A percentile compares a stretch with the other conserved stretches of the same genome.
Evolutionary conservation across 345 rosid species (phyloP).

Genomic region (Syzygium aqueum): DNA sequence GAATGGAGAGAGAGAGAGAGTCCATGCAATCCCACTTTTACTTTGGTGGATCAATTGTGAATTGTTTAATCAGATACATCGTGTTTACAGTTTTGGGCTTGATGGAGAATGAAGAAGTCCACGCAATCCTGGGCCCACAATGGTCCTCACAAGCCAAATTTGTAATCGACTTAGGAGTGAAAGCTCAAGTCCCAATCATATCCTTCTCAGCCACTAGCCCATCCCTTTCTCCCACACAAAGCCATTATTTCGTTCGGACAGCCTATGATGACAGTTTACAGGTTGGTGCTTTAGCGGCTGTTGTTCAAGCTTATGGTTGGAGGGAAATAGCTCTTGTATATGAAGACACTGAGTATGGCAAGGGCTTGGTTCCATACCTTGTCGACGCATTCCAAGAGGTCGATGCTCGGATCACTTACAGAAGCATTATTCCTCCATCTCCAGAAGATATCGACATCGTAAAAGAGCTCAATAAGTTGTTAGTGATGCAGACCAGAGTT

Average conservation of each 20-base stretch:
- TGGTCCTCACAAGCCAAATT: constrained; percentile 19
- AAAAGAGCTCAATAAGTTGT: constrained; percentile 16
- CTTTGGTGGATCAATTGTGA: too few species aligned
- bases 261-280: constrained; percentile 17
- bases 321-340: constrained; percentile 17
- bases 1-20: not conserved
- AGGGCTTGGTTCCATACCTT: constrained; percentile 17
- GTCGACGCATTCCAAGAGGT: constrained; percentile 12
- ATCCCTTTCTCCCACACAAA: not conserved
- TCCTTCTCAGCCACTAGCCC: constrained; percentile 23
- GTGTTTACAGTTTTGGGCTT: constrained; percentile 19
- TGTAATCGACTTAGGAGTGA: constrained; percentile 15
- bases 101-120: constrained; percentile 21
- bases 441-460: constrained; percentile 11
- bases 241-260: constrained; percentile 15
- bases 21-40: not conserved
- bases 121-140: constrained; percentile 29
- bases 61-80: not conserved
- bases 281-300: constrained; percentile 13
- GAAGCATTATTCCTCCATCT: constrained; percentile 6
- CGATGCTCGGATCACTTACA: constrained; percentile 5
- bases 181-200: constrained; percentile 25
- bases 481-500: constrained; percentile 20
- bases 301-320: constrained; percentile 25
- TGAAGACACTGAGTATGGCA: constrained; percentile 28